Evolutionary conservation across 352 stramenopile genomes (phyloP), one percentile per base, ranked within the genome.

Genomic region (Phytopythium vexans): DNA sequence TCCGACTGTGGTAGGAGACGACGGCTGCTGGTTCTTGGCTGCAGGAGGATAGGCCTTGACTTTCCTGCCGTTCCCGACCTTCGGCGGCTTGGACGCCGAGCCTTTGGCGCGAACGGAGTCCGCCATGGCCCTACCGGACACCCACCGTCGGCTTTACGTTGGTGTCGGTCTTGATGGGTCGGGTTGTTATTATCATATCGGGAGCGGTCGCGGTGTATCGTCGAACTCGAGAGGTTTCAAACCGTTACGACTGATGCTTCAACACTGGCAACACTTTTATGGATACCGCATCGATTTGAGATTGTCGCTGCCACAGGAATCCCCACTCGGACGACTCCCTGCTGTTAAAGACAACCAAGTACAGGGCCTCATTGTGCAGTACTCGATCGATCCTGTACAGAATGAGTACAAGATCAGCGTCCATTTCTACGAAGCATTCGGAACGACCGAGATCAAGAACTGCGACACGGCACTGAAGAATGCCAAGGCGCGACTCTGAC

Each of bases 211-310:
- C 37, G 31, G 34, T 11, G 42, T 42, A 40, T 41, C 41, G 41
- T 54, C 31, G 34, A 15, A 14, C 16, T 32, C 41, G 52, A 48
- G 62, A 68, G 42, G 63, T 72, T 72, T 60, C 63, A 72, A 72
- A 72, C 68, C 63, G 54, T 27, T 52, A 34, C 40, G 7, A 14
- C 1, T 8, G 4, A 10, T 45, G 48, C 21, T 27, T 33, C 4
- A n/a, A 47, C 6, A 7, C 12, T 12, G 7, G n/a, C n/a, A n/a
- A n/a, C n/a, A 27, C 21, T 27, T 27, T 2, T 1, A 27, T 27
- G 21, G 21, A 27, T 27, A 2, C 21, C 21, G 21, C 21, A 27
- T 27, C 21, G 21, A 2, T 2, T 27, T 27, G 21, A 27, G 21
- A 2, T 62, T 64, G 0, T 37, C 72, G 16, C 56, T 46, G 8